Evolutionary conservation across 1,284 basidiomycete genomes (phyloP), one percentile per base, ranked within the genome.

Genomic region (Ceratobasidium sp.): DNA sequence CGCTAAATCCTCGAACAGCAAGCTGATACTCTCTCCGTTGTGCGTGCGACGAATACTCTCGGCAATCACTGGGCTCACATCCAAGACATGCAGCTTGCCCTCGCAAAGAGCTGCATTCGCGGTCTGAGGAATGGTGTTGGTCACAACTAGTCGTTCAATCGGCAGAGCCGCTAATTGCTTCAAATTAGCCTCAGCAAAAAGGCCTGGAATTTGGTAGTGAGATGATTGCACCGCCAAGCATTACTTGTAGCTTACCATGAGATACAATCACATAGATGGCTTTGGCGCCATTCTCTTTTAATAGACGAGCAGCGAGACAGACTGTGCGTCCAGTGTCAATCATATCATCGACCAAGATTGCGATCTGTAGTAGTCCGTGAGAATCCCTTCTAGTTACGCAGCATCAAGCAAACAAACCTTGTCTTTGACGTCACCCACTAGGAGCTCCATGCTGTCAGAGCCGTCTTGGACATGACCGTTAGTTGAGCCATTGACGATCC

Each of bases 341-440:
- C 96, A 99, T 99, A 84, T 99, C 97, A 84, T 99, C 97, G 42
- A 99, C 93, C 67, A 99, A 88, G 82, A 99, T 97, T 42, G 95
- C 96, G 70, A 94, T 89, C 94, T 95, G 77, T 0, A 33, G 28
- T 7, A 50, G 64, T 33, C 20, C 9, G 38, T 42, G 40, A 40
- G 28, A n/a, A 15, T 5, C 3, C 56, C 33, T 40, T 40, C 59
- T 4, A 28, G 9, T 23, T 20, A 40, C 33, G 38, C 33, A 78
- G 65, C 59, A 56, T 79, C 50, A 67, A 57, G 33, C n/a, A 59
- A 23, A 80, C 85, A 59, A 82, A 93, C 94, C 88, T 97, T 97
- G 86, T 94, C 96, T 82, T 89, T 90, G 79, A 99, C 97, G 84
- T 99, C 96, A n/a, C 97, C 97, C 71, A 99, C 97, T 50, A 99